Base-by-base conservation (phyloP, 2,329 filamentous ascomycete species). In the Didymellaceae sp. region DNA sequence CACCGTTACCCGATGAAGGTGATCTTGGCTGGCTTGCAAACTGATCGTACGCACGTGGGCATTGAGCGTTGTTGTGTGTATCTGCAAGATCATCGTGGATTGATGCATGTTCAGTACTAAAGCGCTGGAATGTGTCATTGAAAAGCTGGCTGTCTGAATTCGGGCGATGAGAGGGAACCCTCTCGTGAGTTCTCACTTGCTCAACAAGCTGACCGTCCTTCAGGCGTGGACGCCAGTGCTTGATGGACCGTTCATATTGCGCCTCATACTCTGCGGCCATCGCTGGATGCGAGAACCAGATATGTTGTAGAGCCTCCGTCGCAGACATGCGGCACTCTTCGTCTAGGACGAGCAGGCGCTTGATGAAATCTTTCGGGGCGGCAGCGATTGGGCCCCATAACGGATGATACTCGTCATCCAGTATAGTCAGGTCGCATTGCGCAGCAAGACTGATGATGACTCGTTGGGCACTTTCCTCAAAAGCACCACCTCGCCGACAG, bases 261-360 rank as follows among this genome's bases (percentile, higher is more conserved):
- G 73, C 74, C 22, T 81, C 73, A 45, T 83, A 78, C 14, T 79
- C 75, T 11, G 63, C 63, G 16, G 68, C 74, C 61, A 83, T 78
- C 7, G 67, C 59, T n/a, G 71, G 66, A 58, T 82, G 79, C 1
- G 77, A 77, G 58, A 87, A 83, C 84, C 84, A 87, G 8, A 61
- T 46, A 66, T 86, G 82, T 8, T 64, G 45, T 24, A 86, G 61
- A 3, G 82, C 82, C 64, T 83, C 63, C n/a, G 75, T 74, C 2
- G 77, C 82, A 8, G 78, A 80, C 70, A 85, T 73, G 21, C 84
- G 76, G 30, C 70, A 51, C 3, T 68, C 57, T 56, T 82, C 82
- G 17, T 83, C 72, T 1, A 80, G 68, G 0, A 78, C 67, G 0
- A 86, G 72, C 10, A 85, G 75, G 13, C 71, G 72, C 25, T 69